Evolutionary conservation across 257 asterid species (phyloP), one percentile per base, ranked within the genome.

Genomic region (Leonotis leonurus): DNA sequence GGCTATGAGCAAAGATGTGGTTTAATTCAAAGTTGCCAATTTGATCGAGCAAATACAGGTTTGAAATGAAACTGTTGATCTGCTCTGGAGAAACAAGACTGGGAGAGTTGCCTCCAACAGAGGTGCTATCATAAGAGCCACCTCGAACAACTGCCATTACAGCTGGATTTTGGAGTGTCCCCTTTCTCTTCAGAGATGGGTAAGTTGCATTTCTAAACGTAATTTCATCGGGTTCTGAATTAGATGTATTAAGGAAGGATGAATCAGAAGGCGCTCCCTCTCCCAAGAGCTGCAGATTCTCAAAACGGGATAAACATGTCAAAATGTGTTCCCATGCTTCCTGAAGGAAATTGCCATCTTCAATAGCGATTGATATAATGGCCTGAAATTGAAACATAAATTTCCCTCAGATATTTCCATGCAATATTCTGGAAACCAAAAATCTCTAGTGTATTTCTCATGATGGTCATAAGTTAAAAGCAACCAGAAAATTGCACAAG

Each of bases 1-100:
- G 99, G 85, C 97, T 93, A 75, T 93, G 99, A 74, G 99, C 99
- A 77, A 93, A 93, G 67, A 93, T 89, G 72, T 93, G 99, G 74
- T 93, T 93, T 56, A 93, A 75, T 75, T 93, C 99, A 77, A 93
- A 93, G 64, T 67, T 89, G 62, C 99, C 99, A 3, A 93, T 87
- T 87, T 93, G 99, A 74, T 93, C 99, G 39, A 93, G 97, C 74
- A 93, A 79, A 83, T 93, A 70, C 72, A 93, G 74, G 83, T 93
- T 93, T 26, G 96, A 82, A 71, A 93, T 89, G 66, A 93, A 89
- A 73, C 74, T 81, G 64, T 77, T 93, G 68, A 93, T 89, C 84
- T 89, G 97, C 78, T 93, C 99, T 21, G 91, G 76, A 53, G 96
- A 77, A 69, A 89, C 99, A 74, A 93, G 86, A 54, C 89, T 85